These are phyloP conservation scores for Podospora pseudopauciseta DNA, from an alignment of 495 filamentous ascomycete genomes.

Conservation along the genomic window DNA sequence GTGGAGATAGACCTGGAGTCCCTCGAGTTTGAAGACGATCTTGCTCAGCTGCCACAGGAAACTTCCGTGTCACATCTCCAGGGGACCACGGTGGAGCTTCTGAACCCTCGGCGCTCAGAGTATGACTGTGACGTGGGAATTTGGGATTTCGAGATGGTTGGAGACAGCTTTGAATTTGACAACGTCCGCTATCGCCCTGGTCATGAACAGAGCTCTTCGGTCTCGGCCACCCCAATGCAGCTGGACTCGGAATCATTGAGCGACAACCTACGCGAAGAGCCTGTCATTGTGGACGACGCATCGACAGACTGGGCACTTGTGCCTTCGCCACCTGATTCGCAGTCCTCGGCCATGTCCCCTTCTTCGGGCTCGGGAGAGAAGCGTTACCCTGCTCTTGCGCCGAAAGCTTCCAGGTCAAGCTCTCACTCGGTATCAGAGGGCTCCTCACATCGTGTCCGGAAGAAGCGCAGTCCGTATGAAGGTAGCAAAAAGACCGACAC, in stretches of 20 bases:
- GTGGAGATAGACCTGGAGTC: constrained; percentile 1
- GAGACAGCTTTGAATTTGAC: not conserved
- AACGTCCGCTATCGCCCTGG: not conserved
- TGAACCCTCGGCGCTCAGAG: constrained; percentile 24
- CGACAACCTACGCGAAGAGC: constrained; percentile 13
- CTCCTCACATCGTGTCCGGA: constrained; percentile 20
- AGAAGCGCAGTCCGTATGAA: constrained; percentile 32
- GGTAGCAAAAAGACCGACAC: constrained; percentile 31
- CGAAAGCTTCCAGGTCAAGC: constrained; percentile 11
- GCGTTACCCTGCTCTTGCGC: constrained; percentile 24
- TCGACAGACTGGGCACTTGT: constrained; percentile 27
- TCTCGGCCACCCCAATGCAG: constrained; percentile 15
- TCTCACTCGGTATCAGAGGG: constrained; percentile 17
- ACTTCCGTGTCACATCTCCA: not conserved
- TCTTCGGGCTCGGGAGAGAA: constrained; percentile 15
- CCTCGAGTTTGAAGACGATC: not conserved
- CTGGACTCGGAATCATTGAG: constrained; percentile 14
- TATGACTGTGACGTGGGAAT: constrained; percentile 27
- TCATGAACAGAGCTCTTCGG: constrained; percentile 19
- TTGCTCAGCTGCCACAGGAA: not conserved
- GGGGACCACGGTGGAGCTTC: constrained; percentile 17
- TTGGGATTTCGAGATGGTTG: constrained; percentile 10
- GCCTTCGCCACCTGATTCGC: constrained; percentile 16
- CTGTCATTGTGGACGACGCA: constrained; percentile 10
- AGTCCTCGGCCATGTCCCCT: constrained; percentile 17